Percentiles rank a stretch among this genome's conserved stretches.
These are phyloP conservation scores for Coffea canephora DNA, from an alignment of 257 asterid species.

Conservation along the genomic window DNA sequence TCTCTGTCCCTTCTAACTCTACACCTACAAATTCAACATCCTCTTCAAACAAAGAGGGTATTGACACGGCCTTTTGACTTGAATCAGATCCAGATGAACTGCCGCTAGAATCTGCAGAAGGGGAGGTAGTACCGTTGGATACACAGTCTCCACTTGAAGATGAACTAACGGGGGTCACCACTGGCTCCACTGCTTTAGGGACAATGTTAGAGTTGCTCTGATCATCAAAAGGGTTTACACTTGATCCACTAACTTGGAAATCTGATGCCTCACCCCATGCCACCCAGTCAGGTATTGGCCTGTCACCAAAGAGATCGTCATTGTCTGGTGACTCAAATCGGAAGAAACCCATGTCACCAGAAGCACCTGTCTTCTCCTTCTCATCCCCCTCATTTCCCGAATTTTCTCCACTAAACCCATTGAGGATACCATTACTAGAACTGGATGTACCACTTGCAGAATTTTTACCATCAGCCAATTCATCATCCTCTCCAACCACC, in stretches of 20 bases:
- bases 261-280: slow-evolving; percentile 81
- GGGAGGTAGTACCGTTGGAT: slow-evolving; percentile 43
- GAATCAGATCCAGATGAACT: slow-evolving; percentile 39
- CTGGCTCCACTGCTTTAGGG: slow-evolving; percentile 29
- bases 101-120: slow-evolving; percentile 35
- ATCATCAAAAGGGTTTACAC: slow-evolving; percentile 68
- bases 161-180: slow-evolving; percentile 26
- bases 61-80: slow-evolving; percentile 36
- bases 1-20: slow-evolving; percentile 75
- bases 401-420: slow-evolving; percentile 29
- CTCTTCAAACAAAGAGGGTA: slow-evolving; percentile 91
- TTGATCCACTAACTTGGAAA: slow-evolving; percentile 56
- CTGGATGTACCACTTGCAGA: slow-evolving; percentile 37
- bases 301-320: slow-evolving; percentile 72
- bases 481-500: slow-evolving; percentile 88
- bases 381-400: slow-evolving; percentile 28
- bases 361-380: slow-evolving; percentile 32
- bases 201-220: slow-evolving; percentile 23
- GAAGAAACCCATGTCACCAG: slow-evolving; percentile 57
- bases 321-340: slow-evolving; percentile 61
- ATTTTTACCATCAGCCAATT: slow-evolving; percentile 44
- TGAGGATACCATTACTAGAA: slow-evolving; percentile 26
- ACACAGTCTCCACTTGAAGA: slow-evolving; percentile 38
- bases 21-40: slow-evolving; percentile 98
- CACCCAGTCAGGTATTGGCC: slow-evolving; percentile 93